Percentiles rank a stretch among this genome's conserved stretches.
phyloP scores from a whole-genome alignment of 2,329 filamentous ascomycete genomes.

The Thermoascus crustaceus region DNA sequence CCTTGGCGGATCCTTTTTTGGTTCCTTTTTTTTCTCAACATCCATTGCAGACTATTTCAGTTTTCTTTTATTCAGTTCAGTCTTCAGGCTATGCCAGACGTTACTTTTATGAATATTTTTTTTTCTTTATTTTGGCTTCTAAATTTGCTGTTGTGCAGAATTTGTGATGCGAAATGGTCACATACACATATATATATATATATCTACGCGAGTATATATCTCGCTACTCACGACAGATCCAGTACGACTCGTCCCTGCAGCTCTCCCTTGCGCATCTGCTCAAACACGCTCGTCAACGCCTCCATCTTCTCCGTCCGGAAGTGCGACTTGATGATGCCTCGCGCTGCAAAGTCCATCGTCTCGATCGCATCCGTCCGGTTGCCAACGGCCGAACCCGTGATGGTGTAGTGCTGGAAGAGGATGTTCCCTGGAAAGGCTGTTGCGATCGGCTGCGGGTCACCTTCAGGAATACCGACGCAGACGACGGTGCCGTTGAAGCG shows the following conservation, averaged over 20 bases:
- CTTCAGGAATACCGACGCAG: slow-evolving; percentile 46
- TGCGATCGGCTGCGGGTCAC: slow-evolving; percentile 37
- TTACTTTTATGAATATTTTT: too few species aligned
- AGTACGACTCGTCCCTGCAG: slow-evolving; percentile 43
- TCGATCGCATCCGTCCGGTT: slow-evolving; percentile 45
- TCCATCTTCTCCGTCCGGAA: slow-evolving; percentile 41
- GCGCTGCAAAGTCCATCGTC: slow-evolving; percentile 40
- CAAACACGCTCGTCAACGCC: slow-evolving; percentile 38
- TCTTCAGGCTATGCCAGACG: too few species aligned
- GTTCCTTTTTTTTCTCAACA: too few species aligned
- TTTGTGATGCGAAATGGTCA: too few species aligned
- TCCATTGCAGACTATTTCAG: too few species aligned
- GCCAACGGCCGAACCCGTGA: slow-evolving; percentile 45
- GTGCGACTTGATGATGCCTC: slow-evolving; percentile 41
- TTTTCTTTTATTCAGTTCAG: too few species aligned
- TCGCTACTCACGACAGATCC: slow-evolving; percentile 28
- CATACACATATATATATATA: too few species aligned
- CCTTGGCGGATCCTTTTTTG: too few species aligned
- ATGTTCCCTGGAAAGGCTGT: slow-evolving; percentile 36
- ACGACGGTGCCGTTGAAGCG: slow-evolving; percentile 44
- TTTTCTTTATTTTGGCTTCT: too few species aligned
- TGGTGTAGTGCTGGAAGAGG: slow-evolving; percentile 36
- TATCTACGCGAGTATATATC: too few species aligned
- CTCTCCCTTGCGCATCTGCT: slow-evolving; percentile 37
- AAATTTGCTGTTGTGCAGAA: too few species aligned